These are phyloP conservation scores for Vitis labrusca DNA, from an alignment of 164 flowering plant genomes.

Conservation along the genomic window DNA sequence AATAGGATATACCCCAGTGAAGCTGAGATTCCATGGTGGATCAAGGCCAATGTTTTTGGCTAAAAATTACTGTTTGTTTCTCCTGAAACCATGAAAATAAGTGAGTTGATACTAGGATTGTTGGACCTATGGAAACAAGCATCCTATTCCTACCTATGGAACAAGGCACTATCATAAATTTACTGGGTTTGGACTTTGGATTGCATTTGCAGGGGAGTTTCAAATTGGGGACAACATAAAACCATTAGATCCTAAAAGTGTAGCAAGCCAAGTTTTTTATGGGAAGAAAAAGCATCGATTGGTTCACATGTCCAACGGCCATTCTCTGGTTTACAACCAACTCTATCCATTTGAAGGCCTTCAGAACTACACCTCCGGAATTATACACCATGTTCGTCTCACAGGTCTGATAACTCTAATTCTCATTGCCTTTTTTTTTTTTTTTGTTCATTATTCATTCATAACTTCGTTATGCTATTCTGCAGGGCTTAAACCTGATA, in stretches of 20 bases:
- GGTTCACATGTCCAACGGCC: slow-evolving; percentile 45
- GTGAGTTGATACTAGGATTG: no score
- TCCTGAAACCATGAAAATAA: no score
- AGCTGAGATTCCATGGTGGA: no score
- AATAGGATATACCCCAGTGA: no score
- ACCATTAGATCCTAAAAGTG: slow-evolving; percentile 64
- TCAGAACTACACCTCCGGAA: slow-evolving; percentile 89
- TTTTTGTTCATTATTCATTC: background rate
- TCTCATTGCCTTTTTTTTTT: background rate
- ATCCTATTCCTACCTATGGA: no score
- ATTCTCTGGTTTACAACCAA: slow-evolving; percentile 78
- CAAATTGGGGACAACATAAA: slow-evolving; percentile 74
- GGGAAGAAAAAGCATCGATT: slow-evolving; percentile 38
- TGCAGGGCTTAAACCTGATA: slow-evolving; percentile 68
- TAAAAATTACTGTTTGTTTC: no score
- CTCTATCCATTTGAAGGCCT: slow-evolving; percentile 88
- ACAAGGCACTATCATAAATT: background rate
- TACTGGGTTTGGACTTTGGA: background rate
- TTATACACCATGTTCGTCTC: slow-evolving; percentile 91
- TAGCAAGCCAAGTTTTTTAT: slow-evolving; percentile 65
- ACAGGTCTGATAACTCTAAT: slow-evolving; percentile 45
- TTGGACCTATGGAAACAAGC: no score
- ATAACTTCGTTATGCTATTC: background rate
- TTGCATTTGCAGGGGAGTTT: slow-evolving; percentile 62
- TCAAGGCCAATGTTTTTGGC: no score